Conservation (phyloP, 2,329 filamentous ascomycete genomes). For the Clathrospora elynae region DNA sequence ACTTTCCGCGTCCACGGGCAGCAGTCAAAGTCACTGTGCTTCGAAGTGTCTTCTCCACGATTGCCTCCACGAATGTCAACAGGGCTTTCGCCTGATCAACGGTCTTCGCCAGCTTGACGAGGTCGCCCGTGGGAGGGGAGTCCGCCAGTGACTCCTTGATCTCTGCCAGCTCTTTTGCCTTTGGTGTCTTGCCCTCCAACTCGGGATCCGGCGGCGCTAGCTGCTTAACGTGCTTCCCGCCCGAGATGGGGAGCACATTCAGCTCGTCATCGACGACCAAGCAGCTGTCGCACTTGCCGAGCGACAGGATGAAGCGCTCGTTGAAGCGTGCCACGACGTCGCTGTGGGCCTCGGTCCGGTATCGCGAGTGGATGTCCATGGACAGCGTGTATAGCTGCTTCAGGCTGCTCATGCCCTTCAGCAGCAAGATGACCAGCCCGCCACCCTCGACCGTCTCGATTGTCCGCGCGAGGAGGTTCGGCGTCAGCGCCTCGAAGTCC, state of each 20-base stretch:
- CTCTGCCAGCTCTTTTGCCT: constrained; percentile 75
- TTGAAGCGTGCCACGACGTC: constrained; percentile 97
- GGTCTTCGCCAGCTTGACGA: constrained; percentile 85
- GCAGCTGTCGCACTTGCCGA: constrained; percentile 93
- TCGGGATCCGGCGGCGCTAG: constrained; percentile 78
- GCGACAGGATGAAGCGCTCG: constrained; percentile 91
- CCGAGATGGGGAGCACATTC: constrained; percentile 95
- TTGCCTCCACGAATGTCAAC: constrained; percentile 95
- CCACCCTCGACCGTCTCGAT: constrained; percentile 98
- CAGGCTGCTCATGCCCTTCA: constrained; percentile 96
- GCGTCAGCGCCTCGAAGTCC: constrained; percentile 96
- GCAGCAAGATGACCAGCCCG: constrained; percentile 82
- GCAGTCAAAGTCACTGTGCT: constrained; percentile 94
- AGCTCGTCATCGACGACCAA: constrained; percentile 97
- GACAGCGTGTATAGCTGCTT: constrained; percentile 96
- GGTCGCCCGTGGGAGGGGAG: constrained; percentile 80
- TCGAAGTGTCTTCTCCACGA: constrained; percentile 91
- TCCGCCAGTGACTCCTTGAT: constrained; percentile 89
- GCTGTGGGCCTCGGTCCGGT: constrained; percentile 92
- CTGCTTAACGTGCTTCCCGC: constrained; percentile 84
- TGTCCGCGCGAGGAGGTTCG: constrained; percentile 92
- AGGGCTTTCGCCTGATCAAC: constrained; percentile 96
- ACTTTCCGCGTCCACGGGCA: constrained; percentile 93
- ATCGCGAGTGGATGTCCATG: constrained; percentile 97
- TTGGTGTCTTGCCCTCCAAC: constrained; percentile 70